These are phyloP conservation scores for Sporothrix euskadiensis DNA, from an alignment of 2,329 filamentous ascomycete genomes.

Conservation along the genomic window DNA sequence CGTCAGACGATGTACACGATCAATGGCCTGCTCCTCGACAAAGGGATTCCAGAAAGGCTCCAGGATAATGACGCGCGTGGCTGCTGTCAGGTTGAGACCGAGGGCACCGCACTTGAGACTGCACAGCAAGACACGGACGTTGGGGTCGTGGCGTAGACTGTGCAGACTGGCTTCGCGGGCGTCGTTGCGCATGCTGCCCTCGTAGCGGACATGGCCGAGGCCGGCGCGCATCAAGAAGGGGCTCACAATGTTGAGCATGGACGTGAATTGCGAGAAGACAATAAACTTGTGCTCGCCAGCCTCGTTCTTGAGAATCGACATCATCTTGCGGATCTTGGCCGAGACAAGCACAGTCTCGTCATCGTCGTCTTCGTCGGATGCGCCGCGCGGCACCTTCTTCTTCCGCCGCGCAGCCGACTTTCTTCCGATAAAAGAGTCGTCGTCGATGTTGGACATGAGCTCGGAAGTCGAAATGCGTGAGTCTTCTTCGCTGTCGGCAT, in stretches of 20 bases:
- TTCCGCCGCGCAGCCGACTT: slow-evolving; percentile 27
- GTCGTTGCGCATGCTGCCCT: slow-evolving; percentile 93
- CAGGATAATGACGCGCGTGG: slow-evolving; percentile 87
- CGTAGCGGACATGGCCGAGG: slow-evolving; percentile 84
- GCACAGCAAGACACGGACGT: slow-evolving; percentile 82
- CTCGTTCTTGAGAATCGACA: slow-evolving; percentile 78
- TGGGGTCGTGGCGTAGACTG: slow-evolving; percentile 70
- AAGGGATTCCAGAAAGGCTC: slow-evolving; percentile 99
- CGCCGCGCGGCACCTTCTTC: background rate
- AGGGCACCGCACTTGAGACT: slow-evolving; percentile 91
- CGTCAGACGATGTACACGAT: slow-evolving; percentile 96
- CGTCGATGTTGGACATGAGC: slow-evolving; percentile 44
- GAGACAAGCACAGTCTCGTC: slow-evolving; percentile 58
- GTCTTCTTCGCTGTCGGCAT: slow-evolving; percentile 27
- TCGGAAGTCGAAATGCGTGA: slow-evolving; percentile 46
- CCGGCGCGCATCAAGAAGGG: slow-evolving; percentile 77
- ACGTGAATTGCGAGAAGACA: slow-evolving; percentile 97
- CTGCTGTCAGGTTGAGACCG: slow-evolving; percentile 91
- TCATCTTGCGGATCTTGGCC: slow-evolving; percentile 86
- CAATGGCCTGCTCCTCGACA: slow-evolving; percentile 97
- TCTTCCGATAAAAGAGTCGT: slow-evolving; percentile 39
- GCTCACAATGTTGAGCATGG: slow-evolving; percentile 94
- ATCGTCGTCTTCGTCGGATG: slow-evolving; percentile 35
- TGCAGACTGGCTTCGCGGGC: slow-evolving; percentile 82
- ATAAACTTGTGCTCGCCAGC: slow-evolving; percentile 89